Evolutionary conservation across 768 basidiomycete genomes (phyloP).

Genomic region (Arthromyces matolae): DNA sequence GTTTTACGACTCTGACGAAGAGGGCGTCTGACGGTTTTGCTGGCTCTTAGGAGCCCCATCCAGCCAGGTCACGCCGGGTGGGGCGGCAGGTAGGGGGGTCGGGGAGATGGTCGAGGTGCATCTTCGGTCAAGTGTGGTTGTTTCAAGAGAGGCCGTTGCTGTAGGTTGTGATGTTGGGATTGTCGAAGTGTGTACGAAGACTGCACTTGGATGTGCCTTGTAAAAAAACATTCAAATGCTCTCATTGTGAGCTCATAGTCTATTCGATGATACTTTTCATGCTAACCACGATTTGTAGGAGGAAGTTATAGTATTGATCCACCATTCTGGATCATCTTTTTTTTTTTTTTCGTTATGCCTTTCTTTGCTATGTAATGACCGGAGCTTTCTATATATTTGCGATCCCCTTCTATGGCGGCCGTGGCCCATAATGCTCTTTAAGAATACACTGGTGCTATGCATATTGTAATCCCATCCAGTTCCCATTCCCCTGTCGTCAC

Average conservation of each 20-base stretch:
- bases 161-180: conserved; percentile 7
- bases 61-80: conserved; percentile 63
- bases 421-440: not conserved
- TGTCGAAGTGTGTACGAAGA: conserved; percentile 8
- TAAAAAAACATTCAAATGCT: conserved; percentile 2
- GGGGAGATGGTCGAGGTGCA: conserved; percentile 5
- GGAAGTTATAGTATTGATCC: conserved; percentile 1
- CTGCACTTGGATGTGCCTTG: conserved; percentile 5
- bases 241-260: no score
- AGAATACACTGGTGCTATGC: not conserved
- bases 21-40: conserved; percentile 80
- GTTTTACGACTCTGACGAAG: conserved; percentile 74
- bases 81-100: conserved; percentile 44
- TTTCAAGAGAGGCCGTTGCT: not conserved
- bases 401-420: no score
- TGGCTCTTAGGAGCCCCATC: conserved; percentile 82
- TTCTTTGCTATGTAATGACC: conserved; percentile 9
- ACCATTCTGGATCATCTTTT: conserved; percentile 3
- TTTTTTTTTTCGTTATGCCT: not conserved
- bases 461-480: no score
- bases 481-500: no score
- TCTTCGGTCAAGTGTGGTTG: not conserved
- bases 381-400: conserved; percentile 2
- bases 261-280: no score
- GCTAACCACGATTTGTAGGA: not conserved